Conservation (phyloP, 148 eudicot species). For the Talinum fruticosum region DNA sequence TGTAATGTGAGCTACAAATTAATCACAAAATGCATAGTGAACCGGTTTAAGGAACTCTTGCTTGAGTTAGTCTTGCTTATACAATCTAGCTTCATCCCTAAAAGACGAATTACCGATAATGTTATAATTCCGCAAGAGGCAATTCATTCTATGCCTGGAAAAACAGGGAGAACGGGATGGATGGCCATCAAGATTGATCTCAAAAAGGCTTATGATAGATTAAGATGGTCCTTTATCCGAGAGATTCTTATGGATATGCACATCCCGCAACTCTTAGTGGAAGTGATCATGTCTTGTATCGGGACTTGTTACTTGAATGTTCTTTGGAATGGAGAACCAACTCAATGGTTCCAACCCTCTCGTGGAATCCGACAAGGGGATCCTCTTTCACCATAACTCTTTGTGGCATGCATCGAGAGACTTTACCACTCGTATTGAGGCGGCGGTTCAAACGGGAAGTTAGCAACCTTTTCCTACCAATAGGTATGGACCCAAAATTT, state of each 20-base stretch:
- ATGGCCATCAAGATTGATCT: slow-evolving; percentile 16
- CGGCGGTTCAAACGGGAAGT: rapidly evolving
- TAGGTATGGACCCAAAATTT: background rate
- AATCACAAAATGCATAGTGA: background rate
- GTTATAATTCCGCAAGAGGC: background rate
- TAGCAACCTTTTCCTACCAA: background rate
- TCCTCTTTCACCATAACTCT: slow-evolving; percentile 1
- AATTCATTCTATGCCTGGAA: background rate
- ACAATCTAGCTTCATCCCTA: background rate
- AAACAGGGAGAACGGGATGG: background rate
- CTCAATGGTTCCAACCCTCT: background rate
- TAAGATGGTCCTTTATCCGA: background rate
- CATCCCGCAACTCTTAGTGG: background rate
- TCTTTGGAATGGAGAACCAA: background rate
- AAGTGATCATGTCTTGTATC: background rate
- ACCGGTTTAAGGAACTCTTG: too few species aligned
- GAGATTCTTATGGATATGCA: background rate
- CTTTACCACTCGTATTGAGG: background rate
- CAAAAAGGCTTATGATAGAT: slow-evolving; percentile 3
- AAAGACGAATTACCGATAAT: background rate
- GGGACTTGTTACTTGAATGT: background rate
- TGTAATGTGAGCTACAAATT: background rate
- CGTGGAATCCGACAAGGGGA: background rate
- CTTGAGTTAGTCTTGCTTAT: too few species aligned
- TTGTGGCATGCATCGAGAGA: background rate